Evolutionary conservation across 805 yeast species (phyloP), one percentile per base, ranked within the genome.

Genomic region (Candida railenensis): DNA sequence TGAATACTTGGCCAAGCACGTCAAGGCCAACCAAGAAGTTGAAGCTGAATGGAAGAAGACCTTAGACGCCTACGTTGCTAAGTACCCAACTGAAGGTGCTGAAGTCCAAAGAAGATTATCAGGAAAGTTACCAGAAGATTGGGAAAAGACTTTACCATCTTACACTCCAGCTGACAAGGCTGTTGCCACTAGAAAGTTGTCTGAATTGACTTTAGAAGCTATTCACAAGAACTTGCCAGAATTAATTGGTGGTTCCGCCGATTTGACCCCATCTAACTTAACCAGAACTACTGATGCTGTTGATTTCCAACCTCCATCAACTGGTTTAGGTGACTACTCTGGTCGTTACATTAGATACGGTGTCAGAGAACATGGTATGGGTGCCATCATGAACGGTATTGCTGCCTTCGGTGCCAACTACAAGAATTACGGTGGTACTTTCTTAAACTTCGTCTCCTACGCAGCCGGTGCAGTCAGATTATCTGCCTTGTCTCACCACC

Each of bases 301-400:
- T 55, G 96, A 91, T 72, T 92, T 91, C 91, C 97, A 94, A 81
- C 88, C 94, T 46, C 88, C 89, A 46, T 63, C 81, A 47, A 73
- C 89, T 49, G 83, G 83, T 41, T 74, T 89, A 56, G 98, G 98
- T 71, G 82, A 82, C 63, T 91, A 85, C 78, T 53, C 82, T 48
- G 99, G 99, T 67, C 85, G 96, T 68, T 92, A 92, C 78, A 78
- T 92, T 72, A 86, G 97, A 77, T 92, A 85, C 70, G 99, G 99
- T 84, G 96, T 92, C 55, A 87, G 99, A 76, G 99, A 92, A 80
- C 98, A 94, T 74, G 97, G 89, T 71, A 90, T 92, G 97, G 97
- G 96, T 76, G 97, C 97, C 55, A 87, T 91, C 69, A 80, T 91
- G 83, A 92, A 94, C 75, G 99, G 99, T 85, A 87, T 92, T 59